Evolutionary conservation across 139 green algal species (phyloP).

Genomic region (Parachlorella kessleri): DNA sequence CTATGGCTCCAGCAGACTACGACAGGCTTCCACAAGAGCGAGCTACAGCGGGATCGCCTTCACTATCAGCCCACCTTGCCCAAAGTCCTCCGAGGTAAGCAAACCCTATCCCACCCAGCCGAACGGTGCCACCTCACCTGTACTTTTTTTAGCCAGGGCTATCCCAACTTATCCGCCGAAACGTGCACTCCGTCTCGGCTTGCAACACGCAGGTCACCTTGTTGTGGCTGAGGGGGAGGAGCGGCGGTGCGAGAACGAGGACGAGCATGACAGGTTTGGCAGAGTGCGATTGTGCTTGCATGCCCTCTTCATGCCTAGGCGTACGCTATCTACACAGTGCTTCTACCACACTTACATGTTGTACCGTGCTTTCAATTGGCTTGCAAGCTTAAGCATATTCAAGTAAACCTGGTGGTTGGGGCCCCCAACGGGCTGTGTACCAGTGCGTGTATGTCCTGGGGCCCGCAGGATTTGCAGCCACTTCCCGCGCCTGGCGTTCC

Average conservation of each 20-base stretch:
- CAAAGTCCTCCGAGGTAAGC: background rate
- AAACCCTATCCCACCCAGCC: background rate
- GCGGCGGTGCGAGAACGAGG: background rate
- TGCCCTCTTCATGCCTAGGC: too few species aligned
- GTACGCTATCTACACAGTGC: too few species aligned
- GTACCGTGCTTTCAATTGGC: background rate
- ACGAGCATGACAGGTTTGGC: conserved; percentile 4
- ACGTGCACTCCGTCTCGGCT: background rate
- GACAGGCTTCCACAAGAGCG: background rate
- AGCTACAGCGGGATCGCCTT: background rate
- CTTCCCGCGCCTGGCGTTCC: conserved; percentile 26
- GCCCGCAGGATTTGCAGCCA: conserved; percentile 20
- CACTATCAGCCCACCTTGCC: background rate
- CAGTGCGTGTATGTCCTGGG: too few species aligned
- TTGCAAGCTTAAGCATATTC: background rate
- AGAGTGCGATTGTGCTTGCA: too few species aligned
- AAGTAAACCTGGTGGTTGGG: background rate
- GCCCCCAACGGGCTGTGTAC: background rate
- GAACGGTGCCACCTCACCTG: too few species aligned
- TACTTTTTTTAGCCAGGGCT: background rate
- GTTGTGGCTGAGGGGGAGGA: conserved; percentile 3
- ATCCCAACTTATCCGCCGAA: background rate
- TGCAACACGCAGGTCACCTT: background rate
- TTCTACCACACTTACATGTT: background rate
- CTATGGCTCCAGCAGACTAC: background rate